phyloP scores from a whole-genome alignment of 2,329 filamentous ascomycete genomes.

The Byssochlamys sp. region DNA sequence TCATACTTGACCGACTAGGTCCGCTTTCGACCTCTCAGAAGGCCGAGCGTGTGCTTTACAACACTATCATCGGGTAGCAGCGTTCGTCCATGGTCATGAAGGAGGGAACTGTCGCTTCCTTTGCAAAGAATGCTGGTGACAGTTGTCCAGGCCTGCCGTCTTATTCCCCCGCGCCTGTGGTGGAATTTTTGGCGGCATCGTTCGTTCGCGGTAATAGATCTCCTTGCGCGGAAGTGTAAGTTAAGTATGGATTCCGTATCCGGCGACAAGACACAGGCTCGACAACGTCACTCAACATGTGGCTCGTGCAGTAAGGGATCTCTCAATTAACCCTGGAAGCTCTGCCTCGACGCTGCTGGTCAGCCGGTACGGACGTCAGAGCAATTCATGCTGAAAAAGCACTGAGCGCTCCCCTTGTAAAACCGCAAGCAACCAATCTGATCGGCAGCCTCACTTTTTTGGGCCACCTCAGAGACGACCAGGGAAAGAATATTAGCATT shows the following conservation, averaged over 20 bases:
- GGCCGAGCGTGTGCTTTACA: conserved; percentile 1
- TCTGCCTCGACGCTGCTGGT: neutral
- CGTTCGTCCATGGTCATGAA: neutral
- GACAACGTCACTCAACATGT: neutral
- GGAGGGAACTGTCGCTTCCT: neutral
- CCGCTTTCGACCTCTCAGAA: conserved; percentile 1
- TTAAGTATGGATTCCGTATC: neutral
- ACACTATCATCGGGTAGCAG: neutral
- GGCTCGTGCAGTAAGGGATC: neutral
- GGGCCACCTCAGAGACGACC: neutral
- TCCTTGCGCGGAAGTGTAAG: neutral
- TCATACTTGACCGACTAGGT: neutral
- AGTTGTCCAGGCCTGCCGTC: neutral
- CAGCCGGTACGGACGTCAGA: neutral
- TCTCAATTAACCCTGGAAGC: neutral
- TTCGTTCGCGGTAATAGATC: neutral
- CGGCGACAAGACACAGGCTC: neutral
- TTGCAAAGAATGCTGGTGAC: neutral
- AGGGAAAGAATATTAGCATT: neutral
- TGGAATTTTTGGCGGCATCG: neutral
- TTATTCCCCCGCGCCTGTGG: neutral
- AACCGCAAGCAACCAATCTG: conserved; percentile 2
- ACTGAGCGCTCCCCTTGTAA: neutral
- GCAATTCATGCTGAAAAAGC: neutral
- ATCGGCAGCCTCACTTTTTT: conserved; percentile 8